Evolutionary conservation across 441 rosid genomes (phyloP).

Genomic region (Aquilaria agallochum): DNA sequence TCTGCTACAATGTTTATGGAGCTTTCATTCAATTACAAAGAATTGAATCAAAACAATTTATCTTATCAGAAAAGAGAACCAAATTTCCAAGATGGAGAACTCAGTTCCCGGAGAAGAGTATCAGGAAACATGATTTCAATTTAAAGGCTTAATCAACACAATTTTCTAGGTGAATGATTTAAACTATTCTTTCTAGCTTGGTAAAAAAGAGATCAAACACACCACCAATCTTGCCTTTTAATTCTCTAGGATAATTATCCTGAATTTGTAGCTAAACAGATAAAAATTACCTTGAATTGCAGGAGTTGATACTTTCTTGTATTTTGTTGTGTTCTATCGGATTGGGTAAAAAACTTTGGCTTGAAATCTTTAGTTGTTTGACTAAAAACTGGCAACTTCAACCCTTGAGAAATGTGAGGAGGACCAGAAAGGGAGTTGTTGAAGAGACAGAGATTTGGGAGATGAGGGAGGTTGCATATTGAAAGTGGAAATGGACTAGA

Average conservation of each 20-base stretch:
- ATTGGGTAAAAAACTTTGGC: background rate
- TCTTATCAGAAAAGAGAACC: constrained; percentile 47
- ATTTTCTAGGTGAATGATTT: constrained; percentile 55
- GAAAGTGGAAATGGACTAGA: constrained; percentile 72
- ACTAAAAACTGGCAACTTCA: constrained; percentile 18
- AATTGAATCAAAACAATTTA: constrained; percentile 44
- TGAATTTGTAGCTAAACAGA: constrained; percentile 79
- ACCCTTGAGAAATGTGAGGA: constrained; percentile 47
- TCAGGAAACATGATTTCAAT: constrained; percentile 52
- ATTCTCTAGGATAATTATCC: constrained; percentile 81
- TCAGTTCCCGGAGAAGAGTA: constrained; percentile 57
- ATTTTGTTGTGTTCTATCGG: no score
- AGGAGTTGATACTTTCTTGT: background rate
- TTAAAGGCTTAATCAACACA: constrained; percentile 41
- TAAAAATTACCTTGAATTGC: constrained; percentile 1
- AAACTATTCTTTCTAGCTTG: constrained; percentile 52
- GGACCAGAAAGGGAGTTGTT: constrained; percentile 69
- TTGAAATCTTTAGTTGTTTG: background rate
- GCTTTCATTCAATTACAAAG: constrained; percentile 48
- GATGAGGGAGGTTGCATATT: constrained; percentile 60
- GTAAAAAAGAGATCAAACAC: constrained; percentile 46
- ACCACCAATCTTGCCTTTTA: constrained; percentile 55
- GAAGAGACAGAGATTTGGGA: constrained; percentile 80
- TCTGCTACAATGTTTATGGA: constrained; percentile 64
- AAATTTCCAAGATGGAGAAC: constrained; percentile 58